Evolutionary conservation across 2,329 filamentous ascomycete genomes (phyloP).

Genomic region (Aspergillus sp.): DNA sequence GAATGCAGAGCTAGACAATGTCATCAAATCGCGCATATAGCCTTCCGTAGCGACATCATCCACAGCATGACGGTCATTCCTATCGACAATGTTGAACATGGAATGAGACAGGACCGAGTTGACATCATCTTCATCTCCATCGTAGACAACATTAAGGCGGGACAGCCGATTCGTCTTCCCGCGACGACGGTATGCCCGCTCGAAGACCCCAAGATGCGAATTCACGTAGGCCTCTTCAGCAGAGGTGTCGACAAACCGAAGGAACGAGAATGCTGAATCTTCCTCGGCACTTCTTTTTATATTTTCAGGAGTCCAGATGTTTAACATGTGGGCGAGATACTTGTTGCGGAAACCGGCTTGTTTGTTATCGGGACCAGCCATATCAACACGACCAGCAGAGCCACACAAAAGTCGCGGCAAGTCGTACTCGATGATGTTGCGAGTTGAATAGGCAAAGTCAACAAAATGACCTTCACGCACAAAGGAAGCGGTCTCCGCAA

Average conservation of each 20-base stretch:
- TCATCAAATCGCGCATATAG: slow-evolving; percentile 67
- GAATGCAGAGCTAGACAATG: slow-evolving; percentile 62
- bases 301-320: slow-evolving; percentile 79
- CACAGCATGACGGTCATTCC: slow-evolving; percentile 59
- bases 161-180: slow-evolving; percentile 52
- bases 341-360: slow-evolving; percentile 73
- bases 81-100: slow-evolving; percentile 71
- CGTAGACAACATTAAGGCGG: slow-evolving; percentile 62
- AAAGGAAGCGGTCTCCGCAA: slow-evolving; percentile 93
- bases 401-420: slow-evolving; percentile 76
- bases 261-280: slow-evolving; percentile 72
- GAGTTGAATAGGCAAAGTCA: slow-evolving; percentile 77
- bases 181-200: slow-evolving; percentile 60
- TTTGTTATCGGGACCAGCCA: slow-evolving; percentile 65
- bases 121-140: slow-evolving; percentile 53
- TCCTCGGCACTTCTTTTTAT: slow-evolving; percentile 58
- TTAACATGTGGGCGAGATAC: slow-evolving; percentile 75
- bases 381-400: slow-evolving; percentile 68
- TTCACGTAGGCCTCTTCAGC: slow-evolving; percentile 63
- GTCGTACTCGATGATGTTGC: slow-evolving; percentile 76
- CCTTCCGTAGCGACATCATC: slow-evolving; percentile 66
- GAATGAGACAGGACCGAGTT: slow-evolving; percentile 66
- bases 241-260: slow-evolving; percentile 77
- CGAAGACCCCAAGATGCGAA: slow-evolving; percentile 64
- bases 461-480: slow-evolving; percentile 78